phyloP scores from a whole-genome alignment of 148 eudicot genomes.

The Rhododendron williamsianum region DNA sequence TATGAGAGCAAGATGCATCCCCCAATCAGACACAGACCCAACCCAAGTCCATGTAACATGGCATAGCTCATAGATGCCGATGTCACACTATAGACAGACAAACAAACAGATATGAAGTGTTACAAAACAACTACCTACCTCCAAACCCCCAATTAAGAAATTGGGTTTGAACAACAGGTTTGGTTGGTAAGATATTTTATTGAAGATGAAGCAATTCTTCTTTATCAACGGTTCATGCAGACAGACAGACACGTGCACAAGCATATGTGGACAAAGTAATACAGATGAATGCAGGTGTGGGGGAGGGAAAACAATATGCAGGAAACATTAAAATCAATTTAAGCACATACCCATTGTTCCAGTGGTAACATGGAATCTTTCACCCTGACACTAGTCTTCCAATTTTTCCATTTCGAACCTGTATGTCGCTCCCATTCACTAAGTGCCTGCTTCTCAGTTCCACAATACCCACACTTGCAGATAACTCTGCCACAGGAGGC shows the following conservation, averaged over 20 bases:
- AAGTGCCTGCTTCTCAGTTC: conserved; percentile 56
- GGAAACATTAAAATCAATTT: conserved; percentile 7
- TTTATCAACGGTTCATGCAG: not conserved
- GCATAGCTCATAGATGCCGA: not conserved
- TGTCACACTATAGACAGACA: not conserved
- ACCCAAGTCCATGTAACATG: not conserved
- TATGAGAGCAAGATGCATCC: not conserved
- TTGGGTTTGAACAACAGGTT: not conserved
- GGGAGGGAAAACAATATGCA: conserved; percentile 6
- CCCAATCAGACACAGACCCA: not conserved
- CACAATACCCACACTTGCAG: conserved; percentile 75
- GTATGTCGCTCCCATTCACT: conserved; percentile 89
- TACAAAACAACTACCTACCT: not conserved
- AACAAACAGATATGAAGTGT: not conserved
- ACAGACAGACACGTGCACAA: not conserved
- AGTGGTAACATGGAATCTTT: conserved; percentile 63
- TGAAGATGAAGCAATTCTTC: not conserved
- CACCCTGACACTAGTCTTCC: conserved; percentile 69
- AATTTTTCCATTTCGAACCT: conserved; percentile 62
- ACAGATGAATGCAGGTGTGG: not conserved
- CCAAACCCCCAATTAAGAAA: not conserved
- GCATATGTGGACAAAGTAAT: not conserved
- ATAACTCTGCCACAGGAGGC: conserved; percentile 42
- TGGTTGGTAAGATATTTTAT: not conserved
- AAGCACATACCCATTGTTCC: conserved; percentile 76